phyloP scores from a whole-genome alignment of 805 yeast genomes.

The Candida takata region DNA sequence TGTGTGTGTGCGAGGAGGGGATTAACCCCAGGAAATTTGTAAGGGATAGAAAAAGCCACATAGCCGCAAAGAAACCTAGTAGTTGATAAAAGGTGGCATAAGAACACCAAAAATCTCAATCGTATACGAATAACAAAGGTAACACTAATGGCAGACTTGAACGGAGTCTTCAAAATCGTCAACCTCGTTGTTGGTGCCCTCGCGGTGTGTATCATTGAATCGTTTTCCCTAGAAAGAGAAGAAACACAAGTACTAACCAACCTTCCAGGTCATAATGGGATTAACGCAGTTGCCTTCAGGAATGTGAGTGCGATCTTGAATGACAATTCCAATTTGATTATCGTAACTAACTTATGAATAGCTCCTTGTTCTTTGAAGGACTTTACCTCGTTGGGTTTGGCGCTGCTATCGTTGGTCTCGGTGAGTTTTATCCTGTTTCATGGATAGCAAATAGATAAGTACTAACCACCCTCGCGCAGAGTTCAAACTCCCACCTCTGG shows the following conservation, averaged over 20 bases:
- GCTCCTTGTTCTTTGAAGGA: slow-evolving; percentile 44
- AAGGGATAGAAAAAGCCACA: too few relatives aligned
- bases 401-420: slow-evolving; percentile 41
- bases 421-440: slow-evolving; percentile 23
- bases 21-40: too few relatives aligned
- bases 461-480: slow-evolving; percentile 20
- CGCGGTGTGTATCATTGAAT: slow-evolving; percentile 20
- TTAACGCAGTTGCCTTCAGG: slow-evolving; percentile 27
- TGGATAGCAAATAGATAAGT: too few relatives aligned
- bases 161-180: slow-evolving; percentile 29
- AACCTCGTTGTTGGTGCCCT: slow-evolving; percentile 47
- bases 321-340: too few relatives aligned
- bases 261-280: slow-evolving; percentile 19
- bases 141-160: slow-evolving; percentile 22
- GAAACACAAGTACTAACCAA: slow-evolving; percentile 1
- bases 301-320: slow-evolving; percentile 29
- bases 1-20: too few relatives aligned
- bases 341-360: slow-evolving; percentile 17
- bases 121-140: not conserved
- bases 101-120: not conserved
- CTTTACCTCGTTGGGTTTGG: slow-evolving; percentile 53
- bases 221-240: too few relatives aligned
- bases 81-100: too few relatives aligned
- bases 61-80: too few relatives aligned
- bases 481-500: slow-evolving; percentile 44